Conservation (phyloP, 1,139 yeast genomes). For the Protomyces arabidopsidicola region DNA sequence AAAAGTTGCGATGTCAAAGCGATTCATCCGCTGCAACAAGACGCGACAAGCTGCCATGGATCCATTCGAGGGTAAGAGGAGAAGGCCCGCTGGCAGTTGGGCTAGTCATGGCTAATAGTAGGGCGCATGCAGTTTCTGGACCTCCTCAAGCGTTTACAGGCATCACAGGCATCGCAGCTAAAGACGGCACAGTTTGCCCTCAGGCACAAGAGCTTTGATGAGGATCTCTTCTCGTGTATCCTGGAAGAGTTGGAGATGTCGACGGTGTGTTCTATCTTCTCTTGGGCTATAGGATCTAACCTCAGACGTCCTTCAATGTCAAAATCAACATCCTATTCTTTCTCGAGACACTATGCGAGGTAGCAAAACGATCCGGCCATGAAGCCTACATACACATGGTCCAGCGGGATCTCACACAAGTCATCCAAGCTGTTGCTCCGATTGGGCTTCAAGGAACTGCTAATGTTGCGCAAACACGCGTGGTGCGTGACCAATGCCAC, state of each 20-base stretch:
- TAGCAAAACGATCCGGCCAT: constrained; percentile 37
- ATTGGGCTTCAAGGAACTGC: constrained; percentile 46
- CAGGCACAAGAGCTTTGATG: constrained; percentile 51
- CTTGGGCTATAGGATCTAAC: constrained; percentile 34
- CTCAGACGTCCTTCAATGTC: constrained; percentile 48
- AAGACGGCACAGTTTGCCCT: constrained; percentile 36
- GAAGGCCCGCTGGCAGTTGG: constrained; percentile 55
- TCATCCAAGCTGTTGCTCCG: constrained; percentile 53
- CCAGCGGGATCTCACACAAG: constrained; percentile 46
- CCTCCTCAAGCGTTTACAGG: constrained; percentile 56
- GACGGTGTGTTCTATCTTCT: background rate
- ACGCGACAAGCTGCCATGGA: constrained; percentile 22
- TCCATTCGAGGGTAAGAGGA: constrained; percentile 31
- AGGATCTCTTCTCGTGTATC: constrained; percentile 67
- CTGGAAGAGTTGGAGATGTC: constrained; percentile 57
- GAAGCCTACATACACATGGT: constrained; percentile 31
- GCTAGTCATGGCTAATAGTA: constrained; percentile 46
- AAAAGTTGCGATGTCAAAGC: background rate
- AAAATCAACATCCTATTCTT: constrained; percentile 66
- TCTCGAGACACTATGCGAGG: constrained; percentile 52
- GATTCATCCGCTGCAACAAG: background rate
- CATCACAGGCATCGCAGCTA: constrained; percentile 46
- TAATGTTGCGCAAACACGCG: constrained; percentile 45
- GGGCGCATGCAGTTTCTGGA: constrained; percentile 66
- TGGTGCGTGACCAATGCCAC: constrained; percentile 32